phyloP scores from a whole-genome alignment of 768 basidiomycete species.

The Cubamyces sp. region DNA sequence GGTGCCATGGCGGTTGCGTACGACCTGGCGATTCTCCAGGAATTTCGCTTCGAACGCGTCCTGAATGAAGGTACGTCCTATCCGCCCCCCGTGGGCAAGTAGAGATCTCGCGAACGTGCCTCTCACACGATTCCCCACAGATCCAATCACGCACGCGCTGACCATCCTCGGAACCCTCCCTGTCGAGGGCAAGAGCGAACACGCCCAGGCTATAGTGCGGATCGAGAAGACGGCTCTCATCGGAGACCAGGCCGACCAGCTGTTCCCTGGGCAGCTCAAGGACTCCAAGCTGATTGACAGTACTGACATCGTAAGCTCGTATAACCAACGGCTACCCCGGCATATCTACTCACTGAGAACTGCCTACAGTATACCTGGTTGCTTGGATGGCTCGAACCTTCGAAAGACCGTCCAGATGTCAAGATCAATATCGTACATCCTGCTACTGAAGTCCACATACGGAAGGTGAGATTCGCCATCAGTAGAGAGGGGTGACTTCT shows the following conservation, averaged over 20 bases:
- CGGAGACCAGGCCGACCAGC: constrained; percentile 39
- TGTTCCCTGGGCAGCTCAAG: constrained; percentile 46
- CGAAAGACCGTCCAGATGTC: constrained; percentile 58
- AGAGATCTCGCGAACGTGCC: background rate
- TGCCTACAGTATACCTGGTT: constrained; percentile 75
- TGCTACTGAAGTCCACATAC: constrained; percentile 87
- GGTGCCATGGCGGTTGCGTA: constrained; percentile 10
- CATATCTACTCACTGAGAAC: constrained; percentile 17
- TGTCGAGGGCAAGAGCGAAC: constrained; percentile 18
- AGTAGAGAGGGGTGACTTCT: background rate
- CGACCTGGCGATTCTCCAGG: constrained; percentile 38
- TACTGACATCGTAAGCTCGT: constrained; percentile 66
- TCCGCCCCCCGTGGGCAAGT: no score
- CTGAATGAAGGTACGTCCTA: constrained; percentile 53
- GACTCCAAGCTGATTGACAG: constrained; percentile 53
- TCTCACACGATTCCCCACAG: constrained; percentile 35
- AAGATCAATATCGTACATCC: constrained; percentile 87
- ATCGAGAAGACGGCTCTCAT: constrained; percentile 77
- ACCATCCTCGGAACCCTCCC: constrained; percentile 72
- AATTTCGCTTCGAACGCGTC: constrained; percentile 58
- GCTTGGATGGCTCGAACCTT: constrained; percentile 66
- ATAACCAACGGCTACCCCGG: background rate
- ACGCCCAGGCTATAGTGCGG: constrained; percentile 61
- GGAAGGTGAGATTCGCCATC: constrained; percentile 54
- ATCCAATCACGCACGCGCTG: constrained; percentile 61